Evolutionary conservation across 495 filamentous ascomycete genomes (phyloP).

Genomic region (Penicillium cosmopolitanum): DNA sequence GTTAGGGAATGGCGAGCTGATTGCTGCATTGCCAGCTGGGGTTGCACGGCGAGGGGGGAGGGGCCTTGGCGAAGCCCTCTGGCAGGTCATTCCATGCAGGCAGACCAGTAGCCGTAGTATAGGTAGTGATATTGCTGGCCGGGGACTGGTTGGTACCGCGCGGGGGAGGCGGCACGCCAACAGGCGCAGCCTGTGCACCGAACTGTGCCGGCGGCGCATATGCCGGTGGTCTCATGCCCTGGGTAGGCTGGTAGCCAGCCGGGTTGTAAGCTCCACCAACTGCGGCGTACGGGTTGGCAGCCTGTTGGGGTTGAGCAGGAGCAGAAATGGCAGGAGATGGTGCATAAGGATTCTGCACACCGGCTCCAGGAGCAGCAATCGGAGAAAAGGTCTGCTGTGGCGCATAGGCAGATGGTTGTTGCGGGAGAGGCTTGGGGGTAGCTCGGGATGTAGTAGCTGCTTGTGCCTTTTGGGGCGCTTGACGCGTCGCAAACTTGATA

Average conservation of each 20-base stretch:
- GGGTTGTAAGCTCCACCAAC: constrained; percentile 42
- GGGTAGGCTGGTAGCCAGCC: constrained; percentile 54
- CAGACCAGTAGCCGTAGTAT: constrained; percentile 69
- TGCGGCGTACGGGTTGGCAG: constrained; percentile 66
- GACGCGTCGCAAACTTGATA: constrained; percentile 82
- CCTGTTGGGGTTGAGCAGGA: constrained; percentile 37
- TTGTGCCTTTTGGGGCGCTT: constrained; percentile 50
- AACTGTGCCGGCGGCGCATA: constrained; percentile 43
- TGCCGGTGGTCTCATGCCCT: constrained; percentile 36
- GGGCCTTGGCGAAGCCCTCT: constrained; percentile 74
- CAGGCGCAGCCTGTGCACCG: constrained; percentile 42
- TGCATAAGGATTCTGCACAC: constrained; percentile 41
- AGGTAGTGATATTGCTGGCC: constrained; percentile 58
- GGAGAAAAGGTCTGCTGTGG: constrained; percentile 43
- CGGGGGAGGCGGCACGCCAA: constrained; percentile 58
- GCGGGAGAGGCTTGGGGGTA: constrained; percentile 40
- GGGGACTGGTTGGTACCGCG: constrained; percentile 62
- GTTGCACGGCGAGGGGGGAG: constrained; percentile 70
- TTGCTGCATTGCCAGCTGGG: constrained; percentile 60
- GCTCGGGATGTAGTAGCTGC: constrained; percentile 29
- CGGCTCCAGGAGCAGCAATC: constrained; percentile 26
- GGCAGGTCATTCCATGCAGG: constrained; percentile 95
- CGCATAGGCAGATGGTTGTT: constrained; percentile 44
- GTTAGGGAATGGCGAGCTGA: constrained; percentile 70
- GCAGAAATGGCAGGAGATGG: constrained; percentile 20